Conservation (phyloP, 179 eudicot genomes). For the Beta macrorhiza region DNA sequence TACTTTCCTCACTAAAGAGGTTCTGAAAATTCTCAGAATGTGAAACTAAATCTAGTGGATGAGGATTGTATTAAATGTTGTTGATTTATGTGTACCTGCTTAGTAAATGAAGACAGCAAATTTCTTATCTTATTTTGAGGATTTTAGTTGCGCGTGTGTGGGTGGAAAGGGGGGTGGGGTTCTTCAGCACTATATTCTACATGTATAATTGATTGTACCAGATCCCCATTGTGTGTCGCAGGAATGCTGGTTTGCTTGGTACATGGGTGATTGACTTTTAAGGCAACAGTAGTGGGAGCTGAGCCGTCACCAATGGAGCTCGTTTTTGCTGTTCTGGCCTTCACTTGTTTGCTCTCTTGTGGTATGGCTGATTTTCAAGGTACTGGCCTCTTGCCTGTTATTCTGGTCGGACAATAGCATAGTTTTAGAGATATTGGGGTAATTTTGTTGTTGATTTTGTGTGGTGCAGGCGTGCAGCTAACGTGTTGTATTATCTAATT, state of each 20-base stretch:
- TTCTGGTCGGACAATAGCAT: background rate
- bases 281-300: background rate
- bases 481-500: background rate
- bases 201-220: background rate
- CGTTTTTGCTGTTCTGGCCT: conserved; percentile 35
- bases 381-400: conserved; percentile 21
- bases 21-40: background rate
- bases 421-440: background rate
- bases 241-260: conserved; percentile 11
- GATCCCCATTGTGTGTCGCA: background rate
- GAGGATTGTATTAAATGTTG: background rate
- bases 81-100: background rate
- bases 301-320: conserved; percentile 39
- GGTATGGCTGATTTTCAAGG: conserved; percentile 62
- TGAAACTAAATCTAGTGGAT: background rate
- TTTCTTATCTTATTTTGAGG: background rate
- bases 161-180: background rate
- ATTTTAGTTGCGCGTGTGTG: background rate
- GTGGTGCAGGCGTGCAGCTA: no score
- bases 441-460: background rate
- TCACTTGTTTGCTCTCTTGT: conserved; percentile 39
- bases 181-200: background rate
- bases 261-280: conserved; percentile 7
- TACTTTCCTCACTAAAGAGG: background rate
- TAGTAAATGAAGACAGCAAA: background rate